Conservation (phyloP, 1,284 basidiomycete species). For the Cutaneotrichosporon spelunceum region DNA sequence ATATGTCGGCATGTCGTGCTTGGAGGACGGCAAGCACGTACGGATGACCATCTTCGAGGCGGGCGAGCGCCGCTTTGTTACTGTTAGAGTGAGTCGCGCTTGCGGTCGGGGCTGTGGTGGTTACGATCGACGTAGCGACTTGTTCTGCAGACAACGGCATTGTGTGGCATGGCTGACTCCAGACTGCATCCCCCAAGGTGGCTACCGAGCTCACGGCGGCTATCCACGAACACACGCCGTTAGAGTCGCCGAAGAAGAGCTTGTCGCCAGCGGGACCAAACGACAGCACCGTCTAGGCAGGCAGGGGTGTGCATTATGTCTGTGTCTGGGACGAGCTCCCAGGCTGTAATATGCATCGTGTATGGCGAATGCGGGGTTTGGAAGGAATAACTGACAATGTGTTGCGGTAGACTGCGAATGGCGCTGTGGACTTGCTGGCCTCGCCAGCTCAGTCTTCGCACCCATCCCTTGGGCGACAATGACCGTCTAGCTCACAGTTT, state of each 20-base stretch:
- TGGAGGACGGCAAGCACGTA: constrained; percentile 71
- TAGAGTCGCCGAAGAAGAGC: constrained; percentile 25
- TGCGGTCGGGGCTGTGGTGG: no score
- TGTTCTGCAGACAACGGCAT: neutral
- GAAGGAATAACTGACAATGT: no score
- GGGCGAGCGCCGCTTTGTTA: constrained; percentile 65
- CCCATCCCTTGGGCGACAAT: no score
- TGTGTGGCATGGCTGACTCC: constrained; percentile 1
- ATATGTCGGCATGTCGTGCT: constrained; percentile 79
- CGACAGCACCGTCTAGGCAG: constrained; percentile 1
- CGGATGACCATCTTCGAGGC: constrained; percentile 71
- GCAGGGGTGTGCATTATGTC: neutral
- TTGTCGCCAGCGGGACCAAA: neutral
- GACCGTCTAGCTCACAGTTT: no score
- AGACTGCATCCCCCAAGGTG: constrained; percentile 63
- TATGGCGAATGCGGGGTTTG: no score
- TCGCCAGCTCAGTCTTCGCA: no score
- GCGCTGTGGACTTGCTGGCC: no score
- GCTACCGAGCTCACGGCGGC: constrained; percentile 50
- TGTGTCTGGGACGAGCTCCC: neutral
- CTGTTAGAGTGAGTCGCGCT: constrained; percentile 62
- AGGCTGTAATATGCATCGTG: constrained; percentile 6
- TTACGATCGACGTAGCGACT: no score
- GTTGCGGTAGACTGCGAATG: no score
- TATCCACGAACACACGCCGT: constrained; percentile 43